Evolutionary conservation across 2,329 filamentous ascomycete genomes (phyloP).

Genomic region (Thielaviopsis populi): DNA sequence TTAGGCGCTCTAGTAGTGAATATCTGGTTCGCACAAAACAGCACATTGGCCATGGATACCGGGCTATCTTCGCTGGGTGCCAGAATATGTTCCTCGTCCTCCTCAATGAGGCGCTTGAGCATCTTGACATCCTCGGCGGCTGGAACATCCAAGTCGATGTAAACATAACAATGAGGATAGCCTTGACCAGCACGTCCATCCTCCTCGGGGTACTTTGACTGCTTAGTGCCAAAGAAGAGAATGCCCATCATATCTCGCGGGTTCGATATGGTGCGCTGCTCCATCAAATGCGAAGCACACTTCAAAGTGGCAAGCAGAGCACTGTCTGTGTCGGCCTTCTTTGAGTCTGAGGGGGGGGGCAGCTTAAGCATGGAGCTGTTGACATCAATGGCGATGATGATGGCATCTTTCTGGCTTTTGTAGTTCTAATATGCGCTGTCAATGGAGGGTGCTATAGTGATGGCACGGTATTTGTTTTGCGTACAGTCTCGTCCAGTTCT

Average conservation of each 20-base stretch:
- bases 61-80: slow-evolving; percentile 42
- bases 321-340: slow-evolving; percentile 64
- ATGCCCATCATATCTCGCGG: slow-evolving; percentile 97
- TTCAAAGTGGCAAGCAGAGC: slow-evolving; percentile 74
- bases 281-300: slow-evolving; percentile 89
- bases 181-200: slow-evolving; percentile 43
- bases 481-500: slow-evolving; percentile 47
- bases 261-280: slow-evolving; percentile 94
- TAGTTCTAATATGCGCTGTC: slow-evolving; percentile 46
- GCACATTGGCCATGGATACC: slow-evolving; percentile 70
- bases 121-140: slow-evolving; percentile 74
- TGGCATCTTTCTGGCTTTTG: slow-evolving; percentile 88
- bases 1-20: slow-evolving; percentile 92
- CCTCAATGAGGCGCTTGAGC: slow-evolving; percentile 60
- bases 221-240: slow-evolving; percentile 75
- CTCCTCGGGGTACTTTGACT: slow-evolving; percentile 61
- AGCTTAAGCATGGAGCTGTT: slow-evolving; percentile 70
- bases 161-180: slow-evolving; percentile 85
- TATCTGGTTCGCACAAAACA: slow-evolving; percentile 92
- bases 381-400: slow-evolving; percentile 90
- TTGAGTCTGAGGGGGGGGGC: slow-evolving; percentile 49
- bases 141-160: slow-evolving; percentile 76
- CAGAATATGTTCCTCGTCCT: slow-evolving; percentile 59
- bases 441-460: background rate
- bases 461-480: too few relatives aligned